These are phyloP conservation scores for Zymoseptoria crescenta DNA, from an alignment of 2,329 filamentous ascomycete genomes.

Conservation along the genomic window DNA sequence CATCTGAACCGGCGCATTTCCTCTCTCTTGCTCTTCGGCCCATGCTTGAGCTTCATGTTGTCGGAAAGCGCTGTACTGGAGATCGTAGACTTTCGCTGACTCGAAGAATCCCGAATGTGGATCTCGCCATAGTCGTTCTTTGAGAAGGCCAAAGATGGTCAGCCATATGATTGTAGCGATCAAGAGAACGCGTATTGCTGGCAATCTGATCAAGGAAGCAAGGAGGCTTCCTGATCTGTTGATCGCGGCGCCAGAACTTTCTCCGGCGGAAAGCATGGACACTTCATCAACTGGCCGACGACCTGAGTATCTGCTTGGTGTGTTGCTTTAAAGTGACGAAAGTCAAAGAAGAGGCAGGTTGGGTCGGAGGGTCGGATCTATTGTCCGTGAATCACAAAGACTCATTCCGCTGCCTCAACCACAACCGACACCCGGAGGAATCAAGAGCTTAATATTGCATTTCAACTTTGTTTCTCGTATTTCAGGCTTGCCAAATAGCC, in stretches of 20 bases:
- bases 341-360: too few relatives aligned
- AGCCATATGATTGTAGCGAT: neutral
- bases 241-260: neutral
- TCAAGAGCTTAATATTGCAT: neutral
- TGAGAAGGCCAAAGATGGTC: neutral
- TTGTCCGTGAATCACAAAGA: neutral
- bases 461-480: neutral
- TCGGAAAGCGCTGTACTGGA: neutral
- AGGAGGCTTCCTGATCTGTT: neutral
- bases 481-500: too few relatives aligned
- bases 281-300: too few relatives aligned
- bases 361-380: neutral
- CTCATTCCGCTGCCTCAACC: neutral
- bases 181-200: neutral
- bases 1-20: neutral
- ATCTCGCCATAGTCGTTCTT: neutral
- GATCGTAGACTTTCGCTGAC: neutral
- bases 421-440: neutral
- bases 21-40: neutral
- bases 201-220: neutral
- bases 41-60: neutral
- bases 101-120: neutral
- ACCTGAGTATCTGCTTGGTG: too few relatives aligned
- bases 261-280: neutral
- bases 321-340: too few relatives aligned